phyloP scores from a whole-genome alignment of 805 yeast species.

The Tetrapisispora pingtungensis region DNA sequence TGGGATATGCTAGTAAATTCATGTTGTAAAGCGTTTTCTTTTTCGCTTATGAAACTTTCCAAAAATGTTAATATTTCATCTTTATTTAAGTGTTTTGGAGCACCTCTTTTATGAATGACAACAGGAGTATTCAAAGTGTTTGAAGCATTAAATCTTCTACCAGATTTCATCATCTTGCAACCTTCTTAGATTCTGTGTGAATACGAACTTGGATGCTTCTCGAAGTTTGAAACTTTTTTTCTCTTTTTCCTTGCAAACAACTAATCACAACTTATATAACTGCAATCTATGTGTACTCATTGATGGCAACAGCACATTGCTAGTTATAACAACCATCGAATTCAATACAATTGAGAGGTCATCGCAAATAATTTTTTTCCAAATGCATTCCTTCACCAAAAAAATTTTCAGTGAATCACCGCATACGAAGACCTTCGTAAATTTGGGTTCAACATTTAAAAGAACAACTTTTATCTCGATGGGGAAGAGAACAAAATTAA shows the following conservation, averaged over 20 bases:
- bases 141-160: slow-evolving; percentile 12
- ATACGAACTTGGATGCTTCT: too few relatives aligned
- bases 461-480: too few relatives aligned
- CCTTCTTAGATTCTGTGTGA: background rate
- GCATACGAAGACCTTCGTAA: background rate
- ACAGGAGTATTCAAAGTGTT: slow-evolving; percentile 24
- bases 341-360: background rate
- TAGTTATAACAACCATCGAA: too few relatives aligned
- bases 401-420: background rate
- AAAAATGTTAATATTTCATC: slow-evolving; percentile 22
- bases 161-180: slow-evolving; percentile 16
- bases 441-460: too few relatives aligned
- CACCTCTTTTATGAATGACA: slow-evolving; percentile 17
- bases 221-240: too few relatives aligned
- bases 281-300: too few relatives aligned
- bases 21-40: slow-evolving; percentile 11
- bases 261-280: too few relatives aligned
- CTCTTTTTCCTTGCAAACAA: too few relatives aligned
- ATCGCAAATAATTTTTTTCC: background rate
- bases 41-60: slow-evolving; percentile 20
- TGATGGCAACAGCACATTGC: too few relatives aligned
- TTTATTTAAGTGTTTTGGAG: slow-evolving; percentile 18
- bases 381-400: too few relatives aligned
- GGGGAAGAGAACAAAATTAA: too few relatives aligned
- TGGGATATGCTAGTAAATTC: background rate